These are phyloP conservation scores for Penicillium sp. DNA, from an alignment of 2,329 filamentous ascomycete species.

Conservation along the genomic window DNA sequence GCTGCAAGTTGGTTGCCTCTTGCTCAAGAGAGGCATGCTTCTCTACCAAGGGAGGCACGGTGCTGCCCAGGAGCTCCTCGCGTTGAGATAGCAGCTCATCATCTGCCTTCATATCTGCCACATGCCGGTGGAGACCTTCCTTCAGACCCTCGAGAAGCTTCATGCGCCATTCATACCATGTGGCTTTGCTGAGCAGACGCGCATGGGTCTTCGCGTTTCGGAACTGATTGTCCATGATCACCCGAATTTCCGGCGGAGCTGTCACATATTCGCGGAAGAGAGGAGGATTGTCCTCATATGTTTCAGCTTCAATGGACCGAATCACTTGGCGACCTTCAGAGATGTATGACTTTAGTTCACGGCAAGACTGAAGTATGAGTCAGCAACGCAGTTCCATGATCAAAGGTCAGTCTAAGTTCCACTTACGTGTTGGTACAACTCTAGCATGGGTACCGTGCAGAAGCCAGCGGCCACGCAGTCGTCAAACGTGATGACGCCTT, in stretches of 20 bases:
- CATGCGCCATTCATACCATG: conserved; percentile 98
- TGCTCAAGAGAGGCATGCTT: conserved; percentile 66
- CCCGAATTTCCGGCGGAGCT: conserved; percentile 80
- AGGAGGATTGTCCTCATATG: conserved; percentile 85
- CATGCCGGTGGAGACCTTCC: conserved; percentile 76
- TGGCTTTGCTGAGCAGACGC: conserved; percentile 86
- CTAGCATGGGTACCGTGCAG: conserved; percentile 89
- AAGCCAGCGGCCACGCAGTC: conserved; percentile 85
- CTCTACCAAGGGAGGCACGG: conserved; percentile 69
- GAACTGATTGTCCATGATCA: conserved; percentile 94
- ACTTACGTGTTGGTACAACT: conserved; percentile 86
- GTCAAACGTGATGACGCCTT: conserved; percentile 60
- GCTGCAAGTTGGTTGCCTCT: conserved; percentile 72
- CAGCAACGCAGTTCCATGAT: conserved; percentile 1
- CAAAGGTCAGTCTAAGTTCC: background rate
- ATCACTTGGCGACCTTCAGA: conserved; percentile 90
- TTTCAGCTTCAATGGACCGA: conserved; percentile 87
- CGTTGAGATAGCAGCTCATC: conserved; percentile 70
- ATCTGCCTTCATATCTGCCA: conserved; percentile 77
- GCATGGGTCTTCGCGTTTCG: conserved; percentile 96
- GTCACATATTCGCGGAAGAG: conserved; percentile 91
- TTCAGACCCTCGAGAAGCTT: conserved; percentile 83
- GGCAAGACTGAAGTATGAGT: conserved; percentile 68
- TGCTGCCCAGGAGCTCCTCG: conserved; percentile 69
- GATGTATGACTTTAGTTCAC: conserved; percentile 96